Base-by-base conservation (phyloP, 2,329 filamentous ascomycete genomes). In the Tolypocladium nubicola region DNA sequence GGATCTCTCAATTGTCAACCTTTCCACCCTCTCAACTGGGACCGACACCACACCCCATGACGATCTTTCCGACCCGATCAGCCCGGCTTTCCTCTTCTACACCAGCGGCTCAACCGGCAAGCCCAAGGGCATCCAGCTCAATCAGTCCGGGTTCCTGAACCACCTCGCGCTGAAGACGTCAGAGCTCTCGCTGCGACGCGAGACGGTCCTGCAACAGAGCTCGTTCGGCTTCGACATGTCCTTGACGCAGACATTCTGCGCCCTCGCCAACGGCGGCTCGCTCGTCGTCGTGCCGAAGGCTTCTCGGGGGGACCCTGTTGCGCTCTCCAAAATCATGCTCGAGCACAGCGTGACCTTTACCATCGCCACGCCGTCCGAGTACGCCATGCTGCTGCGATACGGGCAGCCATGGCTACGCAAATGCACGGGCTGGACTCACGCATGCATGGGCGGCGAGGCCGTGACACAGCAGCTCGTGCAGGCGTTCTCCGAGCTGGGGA, bases 161-260 rank as follows among this genome's bases (percentile, higher is more conserved):
- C 61, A 65, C 26, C 56, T 69, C 3, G 69, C 68, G 37, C 61
- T 60, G 16, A 63, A 59, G 2, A 61, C 53, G 4, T 52, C 58
- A 13, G 60, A 59, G 6, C 57, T 60, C n/a, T 57, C 58, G 0
- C 54, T 70, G 0, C 61, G 61, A 0, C 58, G 61, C 2, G 70
- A 70, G 26, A 61, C 59, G 0, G 65, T 72, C 0, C 64, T 77
- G 1, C 73, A 76, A 54, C 73, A 76, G 58, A 74, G 66, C 19
- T 65, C 74, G 0, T 68, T 65, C 35, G 67, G 66, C 11, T 78
- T 78, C 61, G 75, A 79, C 55, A 62, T 76, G 58, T 73, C 74
- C 0, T 45, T 76, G 1, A 60, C 60, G 3, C 72, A 78, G 59
- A 68, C 70, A 8, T 67, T 75, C 53, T 60, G 62, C 3, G 68